Conservation (phyloP, 805 yeast genomes). For the Kluyveromyces wickerhamii region DNA sequence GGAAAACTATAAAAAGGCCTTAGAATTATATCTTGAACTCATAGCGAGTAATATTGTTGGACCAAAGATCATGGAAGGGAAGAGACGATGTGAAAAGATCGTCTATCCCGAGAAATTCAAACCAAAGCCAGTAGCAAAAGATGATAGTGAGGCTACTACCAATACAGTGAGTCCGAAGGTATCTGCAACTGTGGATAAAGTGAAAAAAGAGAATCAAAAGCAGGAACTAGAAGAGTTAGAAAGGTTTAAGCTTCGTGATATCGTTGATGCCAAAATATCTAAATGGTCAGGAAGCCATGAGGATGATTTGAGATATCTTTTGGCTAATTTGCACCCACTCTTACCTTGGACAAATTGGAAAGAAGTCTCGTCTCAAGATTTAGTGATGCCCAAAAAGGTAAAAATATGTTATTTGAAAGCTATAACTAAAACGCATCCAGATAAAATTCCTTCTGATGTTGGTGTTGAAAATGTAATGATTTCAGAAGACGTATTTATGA, state of each 20-base stretch:
- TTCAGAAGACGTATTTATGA: conserved; percentile 80
- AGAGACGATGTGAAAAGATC: conserved; percentile 63
- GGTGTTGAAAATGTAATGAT: conserved; percentile 68
- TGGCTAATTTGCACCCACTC: conserved; percentile 59
- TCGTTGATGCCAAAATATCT: conserved; percentile 45
- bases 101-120: conserved; percentile 42
- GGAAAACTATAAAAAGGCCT: conserved; percentile 62
- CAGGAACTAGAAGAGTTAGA: conserved; percentile 47
- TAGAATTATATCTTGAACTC: conserved; percentile 50
- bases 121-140: conserved; percentile 26
- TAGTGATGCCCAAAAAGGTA: conserved; percentile 84
- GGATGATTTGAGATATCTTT: conserved; percentile 68
- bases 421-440: conserved; percentile 83
- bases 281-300: conserved; percentile 71
- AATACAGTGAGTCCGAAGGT: neutral
- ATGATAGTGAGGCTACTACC: conserved; percentile 7
- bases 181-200: conserved; percentile 42
- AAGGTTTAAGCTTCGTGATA: conserved; percentile 54
- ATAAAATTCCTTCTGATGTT: conserved; percentile 53
- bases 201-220: conserved; percentile 40
- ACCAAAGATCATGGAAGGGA: conserved; percentile 66
- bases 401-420: conserved; percentile 84
- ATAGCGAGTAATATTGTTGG: conserved; percentile 62
- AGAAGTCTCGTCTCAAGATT: conserved; percentile 57
- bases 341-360: conserved; percentile 67